These are phyloP conservation scores for Coix lacrymajobi DNA, from an alignment of 176 grass and related monocot species.

Conservation along the genomic window DNA sequence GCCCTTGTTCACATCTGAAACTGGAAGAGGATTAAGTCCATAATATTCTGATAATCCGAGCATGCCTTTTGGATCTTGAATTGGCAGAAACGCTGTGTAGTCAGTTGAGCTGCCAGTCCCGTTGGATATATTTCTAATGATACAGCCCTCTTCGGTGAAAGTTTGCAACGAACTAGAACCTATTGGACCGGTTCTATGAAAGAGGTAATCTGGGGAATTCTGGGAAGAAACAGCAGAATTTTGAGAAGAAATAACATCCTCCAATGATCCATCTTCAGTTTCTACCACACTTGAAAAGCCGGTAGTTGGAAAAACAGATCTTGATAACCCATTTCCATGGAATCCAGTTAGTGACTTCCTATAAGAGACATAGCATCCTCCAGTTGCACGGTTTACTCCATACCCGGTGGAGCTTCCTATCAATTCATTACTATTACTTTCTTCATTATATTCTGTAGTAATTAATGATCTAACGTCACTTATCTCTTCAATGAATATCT, in stretches of 20 bases:
- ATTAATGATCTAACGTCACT: conserved; percentile 32
- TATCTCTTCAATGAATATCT: conserved; percentile 56
- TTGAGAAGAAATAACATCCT: conserved; percentile 58
- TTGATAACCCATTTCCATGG: conserved; percentile 37
- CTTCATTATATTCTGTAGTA: conserved; percentile 58
- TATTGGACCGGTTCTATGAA: conserved; percentile 6
- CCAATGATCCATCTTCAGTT: conserved; percentile 43
- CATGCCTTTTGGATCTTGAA: conserved; percentile 31
- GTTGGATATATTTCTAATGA: conserved; percentile 29
- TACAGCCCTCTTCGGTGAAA: conserved; percentile 21
- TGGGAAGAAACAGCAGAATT: conserved; percentile 62
- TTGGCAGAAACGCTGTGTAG: conserved; percentile 40
- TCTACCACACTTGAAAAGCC: conserved; percentile 22
- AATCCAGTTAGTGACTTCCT: conserved; percentile 23
- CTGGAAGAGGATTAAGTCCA: conserved; percentile 13
- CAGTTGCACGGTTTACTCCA: conserved; percentile 12
- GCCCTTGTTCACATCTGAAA: conserved; percentile 39
- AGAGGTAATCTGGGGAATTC: conserved; percentile 42
- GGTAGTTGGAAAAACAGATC: conserved; percentile 2
- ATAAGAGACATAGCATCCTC: conserved; percentile 29
- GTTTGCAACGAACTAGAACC: conserved; percentile 38
- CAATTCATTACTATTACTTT: conserved; percentile 52
- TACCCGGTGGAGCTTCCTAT: conserved; percentile 41
- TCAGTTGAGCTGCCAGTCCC: conserved; percentile 26
- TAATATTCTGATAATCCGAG: conserved; percentile 29